Evolutionary conservation across 2,329 filamentous ascomycete genomes (phyloP).

Genomic region (Penicillium sp.): DNA sequence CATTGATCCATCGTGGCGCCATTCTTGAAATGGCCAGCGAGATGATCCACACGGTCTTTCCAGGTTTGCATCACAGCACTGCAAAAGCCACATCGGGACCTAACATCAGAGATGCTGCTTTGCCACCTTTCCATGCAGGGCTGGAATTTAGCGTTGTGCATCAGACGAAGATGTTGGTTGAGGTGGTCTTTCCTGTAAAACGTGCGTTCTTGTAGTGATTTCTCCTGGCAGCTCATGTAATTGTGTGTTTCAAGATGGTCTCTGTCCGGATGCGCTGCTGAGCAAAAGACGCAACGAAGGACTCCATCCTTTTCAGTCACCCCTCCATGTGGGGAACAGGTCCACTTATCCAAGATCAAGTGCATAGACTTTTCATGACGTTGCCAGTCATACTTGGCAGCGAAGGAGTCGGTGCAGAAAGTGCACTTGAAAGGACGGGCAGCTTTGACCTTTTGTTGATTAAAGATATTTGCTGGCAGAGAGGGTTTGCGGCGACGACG

Average conservation of each 20-base stretch:
- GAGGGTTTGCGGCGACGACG: slow-evolving; percentile 48
- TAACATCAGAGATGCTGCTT: slow-evolving; percentile 49
- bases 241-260: slow-evolving; percentile 57
- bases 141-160: slow-evolving; percentile 53
- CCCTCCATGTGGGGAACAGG: slow-evolving; percentile 55
- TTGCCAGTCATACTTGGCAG: slow-evolving; percentile 55
- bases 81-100: slow-evolving; percentile 44
- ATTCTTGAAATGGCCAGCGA: slow-evolving; percentile 37
- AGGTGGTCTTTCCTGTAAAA: slow-evolving; percentile 60
- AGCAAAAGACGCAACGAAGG: slow-evolving; percentile 55
- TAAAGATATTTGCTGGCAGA: slow-evolving; percentile 37
- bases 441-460: slow-evolving; percentile 36
- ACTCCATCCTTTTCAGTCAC: slow-evolving; percentile 46
- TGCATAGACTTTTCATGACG: slow-evolving; percentile 55
- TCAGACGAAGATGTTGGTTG: slow-evolving; percentile 55
- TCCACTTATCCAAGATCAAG: slow-evolving; percentile 53
- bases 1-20: slow-evolving; percentile 35
- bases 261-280: slow-evolving; percentile 46
- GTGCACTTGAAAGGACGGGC: slow-evolving; percentile 53
- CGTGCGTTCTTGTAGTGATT: slow-evolving; percentile 53
- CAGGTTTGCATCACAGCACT: slow-evolving; percentile 36
- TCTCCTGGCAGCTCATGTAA: slow-evolving; percentile 54
- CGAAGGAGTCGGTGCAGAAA: slow-evolving; percentile 53
- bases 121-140: slow-evolving; percentile 55
- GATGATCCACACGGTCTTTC: slow-evolving; percentile 40